Base-by-base conservation (phyloP, 257 asterid species). In the Asclepias syriaca region DNA sequence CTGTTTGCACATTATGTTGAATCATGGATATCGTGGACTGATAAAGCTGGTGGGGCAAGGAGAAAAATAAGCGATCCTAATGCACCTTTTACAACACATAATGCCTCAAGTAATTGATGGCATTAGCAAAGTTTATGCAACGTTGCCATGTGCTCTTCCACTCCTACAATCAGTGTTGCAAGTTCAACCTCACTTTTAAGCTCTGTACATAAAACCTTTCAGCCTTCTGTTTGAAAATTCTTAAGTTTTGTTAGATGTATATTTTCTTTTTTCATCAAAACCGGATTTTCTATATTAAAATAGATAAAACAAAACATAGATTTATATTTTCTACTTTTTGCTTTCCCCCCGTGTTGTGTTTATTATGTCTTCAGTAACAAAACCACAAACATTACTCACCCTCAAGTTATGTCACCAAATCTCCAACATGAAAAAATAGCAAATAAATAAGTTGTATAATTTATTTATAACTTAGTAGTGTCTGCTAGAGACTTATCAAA, bases 1-100 rank as follows among this genome's bases (percentile, higher is more conserved):
- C 81, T 87, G 72, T 78, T 89, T 60, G 78, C 73, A 48, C 96
- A 89, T 79, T 87, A 81, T 78, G 80, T 83, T 74, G 89, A 84
- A 70, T 90, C 93, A 46, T 82, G 90, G 90, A 84, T 77, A 68
- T 68, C 71, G 57, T 89, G 91, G 93, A 65, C 73, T 71, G 81
- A 77, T 53, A 87, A 85, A 78, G 88, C 87, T 53, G 83, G 70
- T 70, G 79, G 75, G 81, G 77, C 51, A 80, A 72, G 77, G 79
- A 77, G 72, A 78, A 43, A 49, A 65, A 80, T 32, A 74, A 73
- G 39, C 69, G 45, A 65, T 70, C 84, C 59, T 79, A 60, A 72
- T 53, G 73, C 57, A 49, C 64, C 21, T 65, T 74, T 60, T 40
- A 7, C n/a, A 13, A 24, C 13, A 43, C 71, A 6, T 22, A 11